Evolutionary conservation across 768 basidiomycete genomes (phyloP).

Genomic region (Boletus fagicola): DNA sequence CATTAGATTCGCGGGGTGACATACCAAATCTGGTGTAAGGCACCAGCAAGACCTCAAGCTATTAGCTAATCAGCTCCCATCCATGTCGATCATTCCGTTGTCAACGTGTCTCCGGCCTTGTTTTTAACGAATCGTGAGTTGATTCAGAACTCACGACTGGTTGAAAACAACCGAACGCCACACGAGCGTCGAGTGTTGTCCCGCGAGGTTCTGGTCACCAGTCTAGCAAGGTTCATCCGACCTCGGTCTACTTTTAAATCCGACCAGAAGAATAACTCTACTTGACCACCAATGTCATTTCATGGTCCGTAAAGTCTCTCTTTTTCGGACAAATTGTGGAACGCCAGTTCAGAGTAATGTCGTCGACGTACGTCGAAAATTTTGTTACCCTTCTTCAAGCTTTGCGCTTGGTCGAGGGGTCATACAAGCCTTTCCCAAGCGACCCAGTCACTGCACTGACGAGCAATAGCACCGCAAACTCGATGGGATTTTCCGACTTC

Average conservation of each 20-base stretch:
- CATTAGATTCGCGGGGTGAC: too few relatives aligned
- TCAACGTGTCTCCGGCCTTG: too few relatives aligned
- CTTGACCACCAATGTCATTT: neutral
- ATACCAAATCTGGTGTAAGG: too few relatives aligned
- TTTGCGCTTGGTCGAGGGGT: conserved; percentile 11
- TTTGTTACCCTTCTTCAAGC: conserved; percentile 10
- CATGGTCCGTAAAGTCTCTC: neutral
- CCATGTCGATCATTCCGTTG: too few relatives aligned
- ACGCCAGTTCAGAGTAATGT: neutral
- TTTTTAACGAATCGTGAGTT: too few relatives aligned
- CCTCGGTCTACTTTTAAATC: conserved; percentile 3
- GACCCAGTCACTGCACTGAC: neutral
- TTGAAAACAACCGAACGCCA: too few relatives aligned
- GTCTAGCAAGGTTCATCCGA: neutral
- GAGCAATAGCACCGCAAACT: neutral
- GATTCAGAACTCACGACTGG: too few relatives aligned
- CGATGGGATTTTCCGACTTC: neutral
- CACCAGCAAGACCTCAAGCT: too few relatives aligned
- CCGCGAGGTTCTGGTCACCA: too few relatives aligned
- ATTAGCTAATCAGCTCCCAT: too few relatives aligned
- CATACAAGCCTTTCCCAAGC: conserved; percentile 9
- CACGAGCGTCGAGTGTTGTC: too few relatives aligned
- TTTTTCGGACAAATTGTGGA: neutral
- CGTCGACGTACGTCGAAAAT: conserved; percentile 1
- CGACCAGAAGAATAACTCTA: neutral